Percentiles rank a stretch among this genome's conserved stretches.
phyloP scores from a whole-genome alignment of 257 asterid genomes.

The Leonotis leonurus region DNA sequence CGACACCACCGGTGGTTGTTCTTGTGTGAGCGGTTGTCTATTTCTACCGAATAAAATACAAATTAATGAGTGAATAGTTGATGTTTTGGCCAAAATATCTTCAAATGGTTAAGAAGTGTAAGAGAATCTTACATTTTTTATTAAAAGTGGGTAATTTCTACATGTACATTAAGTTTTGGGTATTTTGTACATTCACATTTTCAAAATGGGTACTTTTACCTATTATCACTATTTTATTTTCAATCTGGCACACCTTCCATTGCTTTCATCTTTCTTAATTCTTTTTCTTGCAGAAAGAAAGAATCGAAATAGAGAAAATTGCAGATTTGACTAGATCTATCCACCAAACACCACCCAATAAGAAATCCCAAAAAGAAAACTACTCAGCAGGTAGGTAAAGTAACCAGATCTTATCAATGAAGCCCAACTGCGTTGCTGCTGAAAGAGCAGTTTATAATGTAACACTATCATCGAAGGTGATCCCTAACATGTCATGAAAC shows the following conservation, averaged over 20 bases:
- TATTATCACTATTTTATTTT: background rate
- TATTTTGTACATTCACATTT: too few species aligned
- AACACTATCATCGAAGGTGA: conserved; percentile 34
- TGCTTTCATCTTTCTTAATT: background rate
- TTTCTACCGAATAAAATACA: too few species aligned
- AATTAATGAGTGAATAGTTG: too few species aligned
- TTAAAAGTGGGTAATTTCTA: too few species aligned
- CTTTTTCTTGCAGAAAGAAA: background rate
- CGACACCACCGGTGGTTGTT: too few species aligned
- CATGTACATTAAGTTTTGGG: too few species aligned
- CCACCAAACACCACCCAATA: background rate
- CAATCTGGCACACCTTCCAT: background rate
- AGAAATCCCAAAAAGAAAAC: background rate
- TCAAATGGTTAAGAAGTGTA: too few species aligned
- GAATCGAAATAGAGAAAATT: background rate
- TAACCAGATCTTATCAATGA: conserved; percentile 49
- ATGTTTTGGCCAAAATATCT: too few species aligned
- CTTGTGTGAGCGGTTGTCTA: too few species aligned
- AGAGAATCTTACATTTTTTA: too few species aligned
- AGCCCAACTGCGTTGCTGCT: conserved; percentile 60
- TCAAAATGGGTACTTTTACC: too few species aligned
- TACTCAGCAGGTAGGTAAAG: conserved; percentile 82
- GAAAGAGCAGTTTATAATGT: conserved; percentile 61
- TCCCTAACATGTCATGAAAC: conserved; percentile 47
- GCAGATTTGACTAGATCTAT: too few species aligned